These are phyloP conservation scores for Phytophthora foliorum DNA, from an alignment of 352 stramenopile genomes.

Conservation along the genomic window DNA sequence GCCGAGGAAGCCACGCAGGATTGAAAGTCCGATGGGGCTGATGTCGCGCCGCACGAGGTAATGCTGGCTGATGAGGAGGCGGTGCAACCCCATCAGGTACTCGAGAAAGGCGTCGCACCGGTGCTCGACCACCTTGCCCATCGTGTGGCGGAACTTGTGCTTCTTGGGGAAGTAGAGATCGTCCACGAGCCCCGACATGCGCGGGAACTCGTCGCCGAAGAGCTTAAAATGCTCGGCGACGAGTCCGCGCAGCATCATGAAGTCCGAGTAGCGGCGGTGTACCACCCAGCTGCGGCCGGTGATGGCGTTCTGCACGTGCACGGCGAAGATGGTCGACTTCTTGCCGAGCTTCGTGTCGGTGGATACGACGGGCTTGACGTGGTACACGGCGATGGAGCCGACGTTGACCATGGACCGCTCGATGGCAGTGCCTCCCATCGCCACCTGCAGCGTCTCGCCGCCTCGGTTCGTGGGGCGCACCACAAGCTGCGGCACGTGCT, in stretches of 20 bases:
- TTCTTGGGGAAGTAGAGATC: constrained; percentile 82
- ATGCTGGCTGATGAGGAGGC: constrained; percentile 69
- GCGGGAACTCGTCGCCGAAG: constrained; percentile 63
- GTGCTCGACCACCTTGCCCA: constrained; percentile 66
- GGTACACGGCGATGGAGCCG: constrained; percentile 68
- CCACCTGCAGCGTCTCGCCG: constrained; percentile 48
- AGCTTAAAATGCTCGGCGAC: constrained; percentile 64
- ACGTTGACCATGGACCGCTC: constrained; percentile 73
- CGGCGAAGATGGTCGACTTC: constrained; percentile 65
- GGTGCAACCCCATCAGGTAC: constrained; percentile 69
- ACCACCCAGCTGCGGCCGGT: constrained; percentile 78
- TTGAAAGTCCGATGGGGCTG: constrained; percentile 67
- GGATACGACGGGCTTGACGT: constrained; percentile 57
- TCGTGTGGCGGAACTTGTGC: constrained; percentile 66
- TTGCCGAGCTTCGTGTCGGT: constrained; percentile 43
- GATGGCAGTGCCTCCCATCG: constrained; percentile 70
- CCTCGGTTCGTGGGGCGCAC: constrained; percentile 44
- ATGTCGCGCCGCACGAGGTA: constrained; percentile 68
- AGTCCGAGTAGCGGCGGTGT: constrained; percentile 74
- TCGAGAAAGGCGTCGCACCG: constrained; percentile 73
- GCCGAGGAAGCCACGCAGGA: constrained; percentile 75
- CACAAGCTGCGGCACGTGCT: constrained; percentile 53
- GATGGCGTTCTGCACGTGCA: constrained; percentile 81
- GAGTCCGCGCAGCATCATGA: constrained; percentile 64
- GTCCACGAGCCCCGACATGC: constrained; percentile 47